These are phyloP conservation scores for Xylaria flabelliformis DNA, from an alignment of 495 filamentous ascomycete species.

Conservation along the genomic window DNA sequence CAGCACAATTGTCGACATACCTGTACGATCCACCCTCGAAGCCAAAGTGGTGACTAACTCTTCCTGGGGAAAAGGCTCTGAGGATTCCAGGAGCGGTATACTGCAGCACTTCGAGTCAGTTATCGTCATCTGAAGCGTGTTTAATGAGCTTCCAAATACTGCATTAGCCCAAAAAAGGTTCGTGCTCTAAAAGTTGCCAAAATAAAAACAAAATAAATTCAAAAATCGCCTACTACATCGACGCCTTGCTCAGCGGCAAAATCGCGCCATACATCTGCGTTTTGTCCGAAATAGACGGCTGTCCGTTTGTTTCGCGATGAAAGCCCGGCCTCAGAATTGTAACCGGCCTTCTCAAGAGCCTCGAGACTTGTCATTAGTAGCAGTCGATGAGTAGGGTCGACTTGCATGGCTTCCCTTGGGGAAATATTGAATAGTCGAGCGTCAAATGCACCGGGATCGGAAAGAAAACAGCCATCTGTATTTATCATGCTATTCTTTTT, in stretches of 20 bases:
- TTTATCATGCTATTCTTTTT: conserved; percentile 71
- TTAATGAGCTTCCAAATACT: too few relatives aligned
- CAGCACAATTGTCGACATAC: background rate
- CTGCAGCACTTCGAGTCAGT: too few relatives aligned
- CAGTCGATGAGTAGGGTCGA: conserved; percentile 76
- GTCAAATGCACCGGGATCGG: conserved; percentile 74
- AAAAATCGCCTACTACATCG: conserved; percentile 62
- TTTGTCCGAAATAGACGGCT: conserved; percentile 82
- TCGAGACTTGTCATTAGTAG: conserved; percentile 75
- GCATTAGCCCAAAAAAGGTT: too few relatives aligned
- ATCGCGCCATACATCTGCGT: conserved; percentile 79
- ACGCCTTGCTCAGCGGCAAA: conserved; percentile 76
- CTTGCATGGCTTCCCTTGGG: conserved; percentile 74
- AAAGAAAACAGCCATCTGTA: conserved; percentile 76
- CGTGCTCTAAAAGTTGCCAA: too few relatives aligned
- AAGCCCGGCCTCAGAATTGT: conserved; percentile 61
- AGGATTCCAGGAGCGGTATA: conserved; percentile 75
- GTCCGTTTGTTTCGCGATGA: conserved; percentile 56
- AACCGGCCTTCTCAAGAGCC: conserved; percentile 77
- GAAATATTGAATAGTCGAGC: conserved; percentile 83
- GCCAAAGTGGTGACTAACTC: conserved; percentile 51
- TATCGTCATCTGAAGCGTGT: too few relatives aligned
- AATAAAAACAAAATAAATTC: too few relatives aligned
- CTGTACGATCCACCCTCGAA: conserved; percentile 49
- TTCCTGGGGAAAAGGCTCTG: conserved; percentile 68